Conservation (phyloP, 768 basidiomycete species). For the Rhodocollybia butyracea region DNA sequence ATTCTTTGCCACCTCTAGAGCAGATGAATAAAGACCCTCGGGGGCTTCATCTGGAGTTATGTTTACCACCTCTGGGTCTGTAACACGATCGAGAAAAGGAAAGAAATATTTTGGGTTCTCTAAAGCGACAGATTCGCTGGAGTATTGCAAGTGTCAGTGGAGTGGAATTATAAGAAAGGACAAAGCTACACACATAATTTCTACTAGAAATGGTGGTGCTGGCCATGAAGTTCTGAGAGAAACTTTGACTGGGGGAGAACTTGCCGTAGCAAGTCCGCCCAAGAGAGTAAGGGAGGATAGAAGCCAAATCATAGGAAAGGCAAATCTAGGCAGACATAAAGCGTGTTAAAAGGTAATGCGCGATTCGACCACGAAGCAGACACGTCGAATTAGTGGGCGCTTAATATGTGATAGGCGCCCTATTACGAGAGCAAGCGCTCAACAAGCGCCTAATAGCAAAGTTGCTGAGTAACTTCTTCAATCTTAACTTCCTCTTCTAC, state of each 20-base stretch:
- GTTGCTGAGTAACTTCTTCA: neutral
- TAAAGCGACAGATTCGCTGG: slow-evolving; percentile 76
- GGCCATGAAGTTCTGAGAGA: slow-evolving; percentile 64
- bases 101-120: slow-evolving; percentile 78
- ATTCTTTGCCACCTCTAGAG: slow-evolving; percentile 47
- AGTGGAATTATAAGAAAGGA: neutral
- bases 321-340: neutral
- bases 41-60: slow-evolving; percentile 34
- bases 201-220: slow-evolving; percentile 58
- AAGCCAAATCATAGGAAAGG: slow-evolving; percentile 10
- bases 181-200: slow-evolving; percentile 51
- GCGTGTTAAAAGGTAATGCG: neutral
- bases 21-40: slow-evolving; percentile 51
- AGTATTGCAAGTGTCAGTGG: neutral
- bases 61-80: slow-evolving; percentile 43
- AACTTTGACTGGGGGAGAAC: slow-evolving; percentile 58
- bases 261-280: slow-evolving; percentile 11
- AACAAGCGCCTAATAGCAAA: neutral
- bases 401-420: too few species aligned
- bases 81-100: slow-evolving; percentile 65
- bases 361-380: neutral
- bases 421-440: neutral
- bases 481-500: neutral
- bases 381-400: too few species aligned
- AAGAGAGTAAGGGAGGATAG: neutral